These are phyloP conservation scores for Pichia exigua DNA, from an alignment of 805 yeast species.

Conservation along the genomic window DNA sequence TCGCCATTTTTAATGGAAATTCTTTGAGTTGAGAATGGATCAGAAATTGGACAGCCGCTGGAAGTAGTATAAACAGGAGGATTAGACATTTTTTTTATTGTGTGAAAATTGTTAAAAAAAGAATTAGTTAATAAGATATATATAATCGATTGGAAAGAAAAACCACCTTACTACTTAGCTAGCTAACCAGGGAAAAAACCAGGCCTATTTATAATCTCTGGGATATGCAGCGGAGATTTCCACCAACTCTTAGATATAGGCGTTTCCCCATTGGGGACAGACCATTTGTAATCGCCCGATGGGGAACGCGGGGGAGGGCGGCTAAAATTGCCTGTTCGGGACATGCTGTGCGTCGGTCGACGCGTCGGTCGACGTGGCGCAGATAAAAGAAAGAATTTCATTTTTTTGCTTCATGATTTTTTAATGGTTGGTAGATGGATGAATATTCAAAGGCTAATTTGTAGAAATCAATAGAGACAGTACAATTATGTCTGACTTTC, in stretches of 20 bases:
- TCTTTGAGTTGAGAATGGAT: slow-evolving; percentile 71
- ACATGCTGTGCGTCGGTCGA: not conserved
- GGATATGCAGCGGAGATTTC: not conserved
- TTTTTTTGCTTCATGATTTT: too few relatives aligned
- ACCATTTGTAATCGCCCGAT: not conserved
- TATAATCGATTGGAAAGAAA: too few relatives aligned
- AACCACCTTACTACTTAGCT: too few relatives aligned
- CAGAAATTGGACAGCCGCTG: slow-evolving; percentile 69
- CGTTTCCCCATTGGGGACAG: not conserved
- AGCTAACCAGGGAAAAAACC: not conserved
- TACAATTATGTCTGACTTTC: not conserved
- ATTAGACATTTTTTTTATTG: slow-evolving; percentile 24
- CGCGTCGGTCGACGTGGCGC: not conserved
- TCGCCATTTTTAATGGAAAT: slow-evolving; percentile 44
- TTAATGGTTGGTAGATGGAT: too few relatives aligned
- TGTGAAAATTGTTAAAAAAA: too few relatives aligned
- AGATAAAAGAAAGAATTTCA: not conserved
- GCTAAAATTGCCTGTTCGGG: not conserved
- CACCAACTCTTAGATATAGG: not conserved
- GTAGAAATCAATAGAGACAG: too few relatives aligned
- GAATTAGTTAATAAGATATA: too few relatives aligned
- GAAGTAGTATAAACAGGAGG: slow-evolving; percentile 63
- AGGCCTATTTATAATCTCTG: not conserved
- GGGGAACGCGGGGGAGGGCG: not conserved
- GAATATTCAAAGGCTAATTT: too few relatives aligned